Evolutionary conservation across 2,329 filamentous ascomycete species (phyloP).

Genomic region (Aspergillus sp.): DNA sequence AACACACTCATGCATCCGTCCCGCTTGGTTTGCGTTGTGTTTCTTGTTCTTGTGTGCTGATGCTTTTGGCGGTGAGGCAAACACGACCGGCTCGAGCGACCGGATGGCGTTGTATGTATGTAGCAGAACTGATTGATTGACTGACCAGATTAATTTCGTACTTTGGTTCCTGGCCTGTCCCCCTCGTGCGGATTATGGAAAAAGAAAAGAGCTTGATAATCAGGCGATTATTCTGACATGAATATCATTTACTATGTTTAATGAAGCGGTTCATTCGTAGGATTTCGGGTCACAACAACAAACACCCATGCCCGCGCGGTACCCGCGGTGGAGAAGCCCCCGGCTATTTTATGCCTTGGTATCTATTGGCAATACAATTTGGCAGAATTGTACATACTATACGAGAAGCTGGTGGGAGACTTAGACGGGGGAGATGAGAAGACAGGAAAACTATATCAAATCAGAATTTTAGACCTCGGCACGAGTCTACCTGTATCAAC

Average conservation of each 20-base stretch:
- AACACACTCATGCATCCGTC: neutral
- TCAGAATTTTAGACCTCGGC: neutral
- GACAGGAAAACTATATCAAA: neutral
- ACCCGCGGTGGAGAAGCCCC: slow-evolving; percentile 15
- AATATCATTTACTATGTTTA: neutral
- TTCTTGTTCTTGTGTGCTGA: neutral
- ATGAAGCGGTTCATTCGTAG: neutral
- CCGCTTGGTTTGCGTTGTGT: neutral
- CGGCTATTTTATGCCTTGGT: slow-evolving; percentile 6
- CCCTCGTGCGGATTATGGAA: neutral
- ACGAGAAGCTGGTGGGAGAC: neutral
- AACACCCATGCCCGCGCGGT: slow-evolving; percentile 13
- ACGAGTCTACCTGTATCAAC: neutral
- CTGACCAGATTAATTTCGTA: neutral
- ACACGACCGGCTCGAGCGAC: neutral
- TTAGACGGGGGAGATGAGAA: neutral
- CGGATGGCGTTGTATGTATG: neutral
- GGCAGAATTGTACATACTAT: neutral
- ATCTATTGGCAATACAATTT: neutral
- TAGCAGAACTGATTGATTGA: neutral
- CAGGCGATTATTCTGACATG: neutral
- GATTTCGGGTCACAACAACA: slow-evolving; percentile 1
- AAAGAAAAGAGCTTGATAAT: slow-evolving; percentile 1
- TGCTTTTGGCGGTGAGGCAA: neutral
- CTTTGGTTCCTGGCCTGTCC: neutral